These are phyloP conservation scores for Ceratocystis cubensis DNA, from an alignment of 2,329 filamentous ascomycete genomes.

Conservation along the genomic window DNA sequence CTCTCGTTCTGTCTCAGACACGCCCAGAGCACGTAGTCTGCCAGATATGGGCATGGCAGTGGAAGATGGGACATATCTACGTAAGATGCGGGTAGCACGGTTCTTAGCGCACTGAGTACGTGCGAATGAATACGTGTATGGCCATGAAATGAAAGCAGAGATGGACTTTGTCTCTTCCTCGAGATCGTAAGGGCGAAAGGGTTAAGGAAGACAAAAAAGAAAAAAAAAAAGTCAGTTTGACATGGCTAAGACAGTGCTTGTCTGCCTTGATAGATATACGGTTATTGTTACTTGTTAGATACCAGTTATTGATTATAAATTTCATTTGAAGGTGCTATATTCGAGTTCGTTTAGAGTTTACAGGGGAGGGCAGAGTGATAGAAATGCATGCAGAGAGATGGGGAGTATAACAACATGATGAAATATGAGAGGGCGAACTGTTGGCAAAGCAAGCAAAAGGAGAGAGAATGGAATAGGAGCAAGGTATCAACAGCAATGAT, in stretches of 20 bases:
- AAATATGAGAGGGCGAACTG: not conserved
- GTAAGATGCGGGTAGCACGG: constrained; percentile 10
- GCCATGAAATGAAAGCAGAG: constrained; percentile 5
- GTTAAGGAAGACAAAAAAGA: not conserved
- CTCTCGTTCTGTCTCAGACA: not conserved
- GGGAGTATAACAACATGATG: not conserved
- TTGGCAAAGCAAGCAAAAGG: not conserved
- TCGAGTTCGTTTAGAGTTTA: not conserved
- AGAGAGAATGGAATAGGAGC: not conserved
- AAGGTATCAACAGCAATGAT: not conserved
- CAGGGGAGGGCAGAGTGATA: not conserved
- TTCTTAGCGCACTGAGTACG: constrained; percentile 16
- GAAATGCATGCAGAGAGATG: not conserved
- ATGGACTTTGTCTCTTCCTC: not conserved
- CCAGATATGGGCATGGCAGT: constrained; percentile 10
- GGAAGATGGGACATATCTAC: constrained; percentile 11
- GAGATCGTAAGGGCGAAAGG: not conserved
- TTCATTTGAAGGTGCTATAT: constrained; percentile 2
- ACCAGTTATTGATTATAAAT: constrained; percentile 1
- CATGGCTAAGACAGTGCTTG: not conserved
- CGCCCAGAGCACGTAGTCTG: constrained; percentile 1
- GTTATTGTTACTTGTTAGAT: constrained; percentile 5
- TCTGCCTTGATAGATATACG: not conserved
- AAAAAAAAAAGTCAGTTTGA: not conserved
- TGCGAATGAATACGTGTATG: constrained; percentile 7